phyloP scores from a whole-genome alignment of 345 rosid species.

The Cardiospermum halicacabum region DNA sequence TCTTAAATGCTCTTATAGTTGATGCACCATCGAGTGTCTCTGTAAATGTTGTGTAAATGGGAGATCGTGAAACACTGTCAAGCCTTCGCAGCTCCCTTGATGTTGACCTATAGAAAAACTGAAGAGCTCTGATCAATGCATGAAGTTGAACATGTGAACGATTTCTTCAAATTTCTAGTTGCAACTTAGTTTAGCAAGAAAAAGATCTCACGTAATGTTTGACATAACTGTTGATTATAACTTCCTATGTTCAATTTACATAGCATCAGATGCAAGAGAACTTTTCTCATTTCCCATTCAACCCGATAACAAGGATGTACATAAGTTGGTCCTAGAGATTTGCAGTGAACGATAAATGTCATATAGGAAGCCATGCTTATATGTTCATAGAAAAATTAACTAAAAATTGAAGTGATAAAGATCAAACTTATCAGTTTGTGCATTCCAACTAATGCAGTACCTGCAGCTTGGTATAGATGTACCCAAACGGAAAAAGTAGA shows the following conservation, averaged over 20 bases:
- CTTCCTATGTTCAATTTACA: too few relatives aligned
- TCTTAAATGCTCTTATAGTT: slow-evolving; percentile 81
- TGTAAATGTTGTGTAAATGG: slow-evolving; percentile 80
- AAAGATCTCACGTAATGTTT: neutral
- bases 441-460: slow-evolving; percentile 33
- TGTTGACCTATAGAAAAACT: slow-evolving; percentile 96
- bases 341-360: neutral
- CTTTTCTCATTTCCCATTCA: neutral
- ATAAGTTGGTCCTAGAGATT: neutral
- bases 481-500: slow-evolving; percentile 86
- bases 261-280: neutral
- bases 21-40: slow-evolving; percentile 93
- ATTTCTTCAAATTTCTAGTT: neutral
- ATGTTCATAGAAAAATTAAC: neutral
- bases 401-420: neutral
- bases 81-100: slow-evolving; percentile 89
- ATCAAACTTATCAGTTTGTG: slow-evolving; percentile 8
- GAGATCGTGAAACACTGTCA: slow-evolving; percentile 92
- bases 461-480: slow-evolving; percentile 83
- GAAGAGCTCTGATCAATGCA: slow-evolving; percentile 31
- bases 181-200: neutral
- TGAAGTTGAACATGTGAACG: neutral
- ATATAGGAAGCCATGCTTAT: neutral
- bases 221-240: too few relatives aligned
- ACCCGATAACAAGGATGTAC: neutral